These are phyloP conservation scores for Psilocybe sp. DNA, from an alignment of 768 basidiomycete species.

Conservation along the genomic window DNA sequence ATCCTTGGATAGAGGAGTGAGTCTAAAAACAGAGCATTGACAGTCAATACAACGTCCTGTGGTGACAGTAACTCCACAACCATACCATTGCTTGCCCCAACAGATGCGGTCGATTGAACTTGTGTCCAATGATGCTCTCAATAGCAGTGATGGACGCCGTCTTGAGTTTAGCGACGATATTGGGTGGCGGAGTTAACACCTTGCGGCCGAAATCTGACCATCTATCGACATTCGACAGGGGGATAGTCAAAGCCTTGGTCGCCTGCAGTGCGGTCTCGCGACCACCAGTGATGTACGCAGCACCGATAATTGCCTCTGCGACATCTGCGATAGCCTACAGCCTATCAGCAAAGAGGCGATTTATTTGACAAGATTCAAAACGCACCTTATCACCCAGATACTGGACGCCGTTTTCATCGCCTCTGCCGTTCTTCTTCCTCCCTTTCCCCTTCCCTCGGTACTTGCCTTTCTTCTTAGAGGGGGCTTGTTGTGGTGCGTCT, in stretches of 20 bases:
- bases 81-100: conserved; percentile 73
- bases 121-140: conserved; percentile 61
- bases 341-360: neutral
- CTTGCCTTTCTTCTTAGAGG: conserved; percentile 25
- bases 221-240: conserved; percentile 56
- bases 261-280: conserved; percentile 61
- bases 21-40: conserved; percentile 54
- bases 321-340: conserved; percentile 78
- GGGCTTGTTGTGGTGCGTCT: neutral
- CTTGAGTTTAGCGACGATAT: conserved; percentile 41
- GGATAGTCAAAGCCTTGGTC: conserved; percentile 62
- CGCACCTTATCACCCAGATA: conserved; percentile 78
- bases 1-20: conserved; percentile 58
- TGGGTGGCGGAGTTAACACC: conserved; percentile 39
- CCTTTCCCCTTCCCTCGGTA: conserved; percentile 25
- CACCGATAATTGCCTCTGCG: conserved; percentile 81
- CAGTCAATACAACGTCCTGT: neutral
- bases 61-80: neutral
- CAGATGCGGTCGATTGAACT: conserved; percentile 59
- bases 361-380: neutral
- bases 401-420: conserved; percentile 33
- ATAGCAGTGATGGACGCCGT: conserved; percentile 51
- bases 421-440: conserved; percentile 33
- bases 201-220: conserved; percentile 73
- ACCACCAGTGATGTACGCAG: conserved; percentile 75